Conservation (phyloP, 345 rosid species). For the Syzygium jambos region DNA sequence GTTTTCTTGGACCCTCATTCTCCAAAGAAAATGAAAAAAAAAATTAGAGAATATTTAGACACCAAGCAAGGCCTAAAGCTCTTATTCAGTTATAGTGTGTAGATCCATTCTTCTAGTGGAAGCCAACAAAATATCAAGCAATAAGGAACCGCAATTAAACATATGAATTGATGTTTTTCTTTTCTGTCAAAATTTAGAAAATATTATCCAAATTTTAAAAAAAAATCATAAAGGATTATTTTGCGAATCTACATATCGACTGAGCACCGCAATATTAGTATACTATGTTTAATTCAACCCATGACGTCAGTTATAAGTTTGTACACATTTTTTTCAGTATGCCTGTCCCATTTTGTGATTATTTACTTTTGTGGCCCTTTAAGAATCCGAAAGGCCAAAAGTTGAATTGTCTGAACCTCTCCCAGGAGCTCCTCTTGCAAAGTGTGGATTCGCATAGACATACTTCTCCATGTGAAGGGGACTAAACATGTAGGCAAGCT, state of each 20-base stretch:
- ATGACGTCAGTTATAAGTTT: background rate
- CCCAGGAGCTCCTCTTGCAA: too few species aligned
- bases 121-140: too few species aligned
- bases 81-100: background rate
- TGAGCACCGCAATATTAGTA: background rate
- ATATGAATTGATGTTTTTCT: background rate
- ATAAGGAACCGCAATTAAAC: background rate
- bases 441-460: too few species aligned
- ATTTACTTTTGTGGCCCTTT: background rate
- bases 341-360: background rate
- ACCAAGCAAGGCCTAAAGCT: background rate
- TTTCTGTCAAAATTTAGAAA: background rate
- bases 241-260: background rate
- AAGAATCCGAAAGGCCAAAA: background rate
- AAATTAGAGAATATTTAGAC: background rate
- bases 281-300: background rate
- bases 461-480: too few species aligned
- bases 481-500: background rate
- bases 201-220: background rate
- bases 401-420: background rate
- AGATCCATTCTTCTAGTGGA: too few species aligned
- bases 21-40: background rate
- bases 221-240: background rate
- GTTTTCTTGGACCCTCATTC: background rate
- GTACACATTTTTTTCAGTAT: background rate